Base-by-base conservation (phyloP, 2,329 filamentous ascomycete genomes). In the Phoma sp. region DNA sequence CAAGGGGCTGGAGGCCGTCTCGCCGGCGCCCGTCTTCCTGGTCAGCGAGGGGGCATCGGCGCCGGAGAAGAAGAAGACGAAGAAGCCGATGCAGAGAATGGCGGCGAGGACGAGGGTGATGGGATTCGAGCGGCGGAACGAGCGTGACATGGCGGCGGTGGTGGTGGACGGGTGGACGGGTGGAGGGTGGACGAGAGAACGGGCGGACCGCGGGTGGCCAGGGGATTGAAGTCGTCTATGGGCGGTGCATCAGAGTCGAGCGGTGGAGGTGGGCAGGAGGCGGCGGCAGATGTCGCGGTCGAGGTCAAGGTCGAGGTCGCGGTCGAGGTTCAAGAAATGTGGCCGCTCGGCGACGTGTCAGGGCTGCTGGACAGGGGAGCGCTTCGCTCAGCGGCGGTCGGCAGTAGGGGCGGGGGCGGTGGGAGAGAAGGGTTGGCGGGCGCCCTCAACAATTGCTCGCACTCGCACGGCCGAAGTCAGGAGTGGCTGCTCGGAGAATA, bases 91-190 rank as follows among this genome's bases (percentile, higher is more conserved):
- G 74, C 87, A 87, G 55, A 95, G 83, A 54, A 91, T 78, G 64
- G 80, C 82, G 68, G 90, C 90, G 63, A 96, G 82, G 64, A 88
- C 75, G 61, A 94, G 80, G 50, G 89, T 94, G 71, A 90, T 82
- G 61, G 91, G 88, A 77, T 87, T 95, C 74, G 88, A 86, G 79
- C 90, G 89, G 79, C 91, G 91, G 73, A 94, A 84, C 60, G 82
- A 81, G 78, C 91, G 90, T 72, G 82, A 83, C 84, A 87, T 85
- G 73, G 56, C 55, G 61, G 56, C 48, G 61, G 56, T 40, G 43
- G 58, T 6, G 22, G 22, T 24, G 22, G 22, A 6, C 22, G 22
- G 22, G n/a, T n/a, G n/a, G n/a, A n/a, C n/a, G n/a, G n/a, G n/a
- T n/a, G n/a, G n/a, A n/a, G n/a, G n/a, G n/a, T 24, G 22, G 36